Evolutionary conservation across 1,284 basidiomycete genomes (phyloP).

Genomic region (Anthracocystis panici-leucophaei): DNA sequence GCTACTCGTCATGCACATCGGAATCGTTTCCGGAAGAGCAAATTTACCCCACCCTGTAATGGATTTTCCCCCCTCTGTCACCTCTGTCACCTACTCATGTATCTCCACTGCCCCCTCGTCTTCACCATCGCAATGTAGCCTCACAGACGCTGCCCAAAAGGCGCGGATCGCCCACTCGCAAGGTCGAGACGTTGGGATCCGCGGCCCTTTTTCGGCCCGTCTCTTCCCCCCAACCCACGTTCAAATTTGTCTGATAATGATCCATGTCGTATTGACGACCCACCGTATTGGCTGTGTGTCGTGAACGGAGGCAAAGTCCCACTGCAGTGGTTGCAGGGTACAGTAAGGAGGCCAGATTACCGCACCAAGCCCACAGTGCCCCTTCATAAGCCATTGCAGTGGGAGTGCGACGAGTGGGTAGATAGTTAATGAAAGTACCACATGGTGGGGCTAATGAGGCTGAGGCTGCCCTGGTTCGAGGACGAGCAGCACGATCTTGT

Average conservation of each 20-base stretch:
- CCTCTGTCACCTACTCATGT: background rate
- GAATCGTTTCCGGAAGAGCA: background rate
- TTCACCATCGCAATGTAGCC: background rate
- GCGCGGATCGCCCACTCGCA: constrained; percentile 3
- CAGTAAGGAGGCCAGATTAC: too few species aligned
- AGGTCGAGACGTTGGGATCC: constrained; percentile 4
- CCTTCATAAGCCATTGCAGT: too few species aligned
- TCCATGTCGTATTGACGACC: too few species aligned
- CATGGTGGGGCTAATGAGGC: constrained; percentile 1
- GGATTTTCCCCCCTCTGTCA: background rate
- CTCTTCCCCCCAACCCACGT: too few species aligned
- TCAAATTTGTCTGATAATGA: too few species aligned
- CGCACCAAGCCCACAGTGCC: too few species aligned
- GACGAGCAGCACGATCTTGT: background rate
- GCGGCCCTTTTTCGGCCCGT: background rate
- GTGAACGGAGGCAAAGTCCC: too few species aligned
- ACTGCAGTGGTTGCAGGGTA: too few species aligned
- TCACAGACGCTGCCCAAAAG: background rate
- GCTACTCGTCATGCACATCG: background rate
- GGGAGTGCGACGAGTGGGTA: background rate
- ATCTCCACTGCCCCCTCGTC: background rate
- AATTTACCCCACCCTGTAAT: background rate
- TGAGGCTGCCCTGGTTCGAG: background rate
- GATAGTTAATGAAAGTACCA: background rate
- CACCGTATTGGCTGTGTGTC: too few species aligned